phyloP scores from a whole-genome alignment of 495 filamentous ascomycete genomes.

The Daldinia grandis region DNA sequence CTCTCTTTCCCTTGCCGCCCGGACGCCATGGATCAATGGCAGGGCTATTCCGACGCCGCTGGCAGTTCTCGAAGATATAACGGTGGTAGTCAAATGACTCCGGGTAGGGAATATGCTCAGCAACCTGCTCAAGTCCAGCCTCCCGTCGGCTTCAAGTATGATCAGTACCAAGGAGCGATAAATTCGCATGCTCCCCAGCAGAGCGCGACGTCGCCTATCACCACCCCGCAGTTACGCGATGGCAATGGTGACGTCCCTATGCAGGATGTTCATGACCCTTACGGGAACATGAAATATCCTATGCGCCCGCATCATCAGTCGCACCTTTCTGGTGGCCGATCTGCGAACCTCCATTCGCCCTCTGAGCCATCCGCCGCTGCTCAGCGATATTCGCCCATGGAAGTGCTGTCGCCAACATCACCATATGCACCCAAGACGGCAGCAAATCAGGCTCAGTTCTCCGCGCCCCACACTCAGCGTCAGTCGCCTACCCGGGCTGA shows the following conservation, averaged over 20 bases:
- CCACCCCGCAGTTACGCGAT: conserved; percentile 73
- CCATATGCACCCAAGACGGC: conserved; percentile 57
- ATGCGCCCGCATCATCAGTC: conserved; percentile 73
- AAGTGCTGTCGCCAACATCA: conserved; percentile 69
- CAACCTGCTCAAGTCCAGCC: conserved; percentile 65
- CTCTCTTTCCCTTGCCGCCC: conserved; percentile 25
- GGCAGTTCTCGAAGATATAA: conserved; percentile 61
- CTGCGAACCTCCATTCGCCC: conserved; percentile 63
- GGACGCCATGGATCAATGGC: conserved; percentile 67
- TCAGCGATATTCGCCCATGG: conserved; percentile 95
- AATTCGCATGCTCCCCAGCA: conserved; percentile 64
- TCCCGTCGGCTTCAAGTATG: conserved; percentile 75
- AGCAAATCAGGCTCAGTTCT: conserved; percentile 51
- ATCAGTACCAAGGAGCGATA: conserved; percentile 70
- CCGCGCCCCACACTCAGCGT: conserved; percentile 52
- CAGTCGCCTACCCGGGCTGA: conserved; percentile 61
- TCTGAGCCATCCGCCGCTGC: conserved; percentile 84
- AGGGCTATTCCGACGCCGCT: conserved; percentile 58
- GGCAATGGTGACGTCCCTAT: conserved; percentile 86
- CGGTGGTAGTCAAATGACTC: conserved; percentile 54
- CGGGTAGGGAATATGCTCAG: conserved; percentile 55
- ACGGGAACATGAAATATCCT: conserved; percentile 82
- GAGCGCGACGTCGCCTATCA: conserved; percentile 69
- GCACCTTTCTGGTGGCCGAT: conserved; percentile 58
- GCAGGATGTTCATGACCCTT: conserved; percentile 87